Conservation (phyloP, 23 red algal species). For the Gracilaria gracilis region DNA sequence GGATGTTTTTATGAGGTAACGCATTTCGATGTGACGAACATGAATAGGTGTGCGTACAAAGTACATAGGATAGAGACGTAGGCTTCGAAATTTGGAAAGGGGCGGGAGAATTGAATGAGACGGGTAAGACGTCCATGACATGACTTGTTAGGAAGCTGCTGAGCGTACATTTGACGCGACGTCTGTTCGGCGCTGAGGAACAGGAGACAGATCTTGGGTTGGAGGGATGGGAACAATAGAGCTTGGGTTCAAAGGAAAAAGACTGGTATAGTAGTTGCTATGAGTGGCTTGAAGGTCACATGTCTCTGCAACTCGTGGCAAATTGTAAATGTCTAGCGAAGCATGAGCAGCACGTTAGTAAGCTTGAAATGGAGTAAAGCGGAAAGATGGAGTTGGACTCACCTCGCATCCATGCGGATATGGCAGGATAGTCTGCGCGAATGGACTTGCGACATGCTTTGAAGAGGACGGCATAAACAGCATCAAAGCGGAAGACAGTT, state of each 20-base stretch:
- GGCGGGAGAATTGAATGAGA: not conserved
- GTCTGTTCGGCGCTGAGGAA: not conserved
- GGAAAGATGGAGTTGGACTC: not conserved
- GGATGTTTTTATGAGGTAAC: not conserved
- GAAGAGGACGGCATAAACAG: slow-evolving; percentile 89
- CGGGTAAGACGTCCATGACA: not conserved
- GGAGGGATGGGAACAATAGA: slow-evolving; percentile 88
- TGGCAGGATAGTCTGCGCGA: slow-evolving; percentile 80
- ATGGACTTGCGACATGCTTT: slow-evolving; percentile 73
- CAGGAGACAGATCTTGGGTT: slow-evolving; percentile 53
- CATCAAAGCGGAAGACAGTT: slow-evolving; percentile 89
- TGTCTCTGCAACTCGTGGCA: slow-evolving; percentile 70
- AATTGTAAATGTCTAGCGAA: slow-evolving; percentile 72
- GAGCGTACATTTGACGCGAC: not conserved
- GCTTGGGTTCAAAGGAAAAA: slow-evolving; percentile 96
- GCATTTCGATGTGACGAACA: not conserved
- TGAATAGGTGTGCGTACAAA: no score
- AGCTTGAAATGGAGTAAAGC: not conserved
- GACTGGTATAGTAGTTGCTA: slow-evolving; percentile 77
- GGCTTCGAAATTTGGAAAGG: not conserved
- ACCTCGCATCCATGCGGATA: slow-evolving; percentile 67
- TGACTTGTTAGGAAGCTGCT: not conserved
- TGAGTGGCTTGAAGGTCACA: slow-evolving; percentile 81
- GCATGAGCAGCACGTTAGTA: not conserved
- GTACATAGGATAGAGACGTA: not conserved